Percentiles rank a stretch among this genome's conserved stretches.
Evolutionary conservation across 805 yeast genomes (phyloP).

Genomic region (Candida maris): DNA sequence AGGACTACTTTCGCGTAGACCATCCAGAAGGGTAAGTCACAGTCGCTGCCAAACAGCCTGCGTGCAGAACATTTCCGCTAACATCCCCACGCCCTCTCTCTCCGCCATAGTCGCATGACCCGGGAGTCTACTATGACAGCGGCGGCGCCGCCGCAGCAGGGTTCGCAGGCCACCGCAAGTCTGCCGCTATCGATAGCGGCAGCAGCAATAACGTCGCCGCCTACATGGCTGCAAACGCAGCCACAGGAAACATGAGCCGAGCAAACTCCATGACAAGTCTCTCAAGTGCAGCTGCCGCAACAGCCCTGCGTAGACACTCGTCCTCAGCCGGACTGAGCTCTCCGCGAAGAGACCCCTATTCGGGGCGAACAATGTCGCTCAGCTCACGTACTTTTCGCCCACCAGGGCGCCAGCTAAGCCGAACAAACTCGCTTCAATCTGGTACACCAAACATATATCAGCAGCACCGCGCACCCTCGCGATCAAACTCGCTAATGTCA

Average conservation of each 20-base stretch:
- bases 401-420: conserved; percentile 14
- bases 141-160: not conserved
- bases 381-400: conserved; percentile 28
- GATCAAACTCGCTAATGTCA: conserved; percentile 24
- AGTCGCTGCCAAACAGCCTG: not conserved
- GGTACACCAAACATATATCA: conserved; percentile 15
- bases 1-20: conserved; percentile 23
- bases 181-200: not conserved
- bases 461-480: conserved; percentile 8
- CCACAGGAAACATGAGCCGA: conserved; percentile 18
- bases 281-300: conserved; percentile 32
- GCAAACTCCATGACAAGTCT: conserved; percentile 23
- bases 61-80: too few species aligned
- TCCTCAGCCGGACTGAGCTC: conserved; percentile 9
- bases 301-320: conserved; percentile 27
- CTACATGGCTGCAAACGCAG: conserved; percentile 24
- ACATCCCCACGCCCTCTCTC: too few species aligned
- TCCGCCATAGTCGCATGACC: conserved; percentile 20
- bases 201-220: conserved; percentile 11
- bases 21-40: conserved; percentile 27
- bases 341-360: not conserved
- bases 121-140: conserved; percentile 24
- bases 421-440: conserved; percentile 27
- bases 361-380: conserved; percentile 31
- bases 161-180: not conserved